phyloP scores from a whole-genome alignment of 768 basidiomycete genomes.

The Gelatoporia subvermispora region DNA sequence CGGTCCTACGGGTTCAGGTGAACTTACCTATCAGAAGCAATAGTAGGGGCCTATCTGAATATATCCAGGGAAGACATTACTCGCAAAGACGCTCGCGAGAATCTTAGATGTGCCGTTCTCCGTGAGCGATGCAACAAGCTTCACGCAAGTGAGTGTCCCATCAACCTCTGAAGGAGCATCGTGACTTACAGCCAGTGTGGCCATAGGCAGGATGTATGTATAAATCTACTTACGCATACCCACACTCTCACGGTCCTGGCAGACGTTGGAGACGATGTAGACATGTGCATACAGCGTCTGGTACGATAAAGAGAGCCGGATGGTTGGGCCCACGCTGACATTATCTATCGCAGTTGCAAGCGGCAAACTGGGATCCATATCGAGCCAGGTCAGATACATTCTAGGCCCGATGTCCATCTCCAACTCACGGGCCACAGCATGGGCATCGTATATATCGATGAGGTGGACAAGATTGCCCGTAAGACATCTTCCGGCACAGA shows the following conservation, averaged over 20 bases:
- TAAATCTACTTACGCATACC: neutral
- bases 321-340: neutral
- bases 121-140: constrained; percentile 87
- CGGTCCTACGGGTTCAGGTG: constrained; percentile 85
- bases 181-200: too few species aligned
- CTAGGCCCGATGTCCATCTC: neutral
- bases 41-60: neutral
- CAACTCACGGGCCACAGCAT: constrained; percentile 42
- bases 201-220: constrained; percentile 77
- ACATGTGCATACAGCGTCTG: constrained; percentile 82
- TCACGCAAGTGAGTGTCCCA: constrained; percentile 66
- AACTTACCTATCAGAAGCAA: constrained; percentile 7
- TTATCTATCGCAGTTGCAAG: constrained; percentile 57
- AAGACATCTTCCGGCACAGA: constrained; percentile 55
- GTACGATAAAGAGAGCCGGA: constrained; percentile 32
- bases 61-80: constrained; percentile 73
- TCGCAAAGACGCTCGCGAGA: constrained; percentile 88
- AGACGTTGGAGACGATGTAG: constrained; percentile 98
- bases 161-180: neutral
- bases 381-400: constrained; percentile 62
- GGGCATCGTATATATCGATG: constrained; percentile 96
- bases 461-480: constrained; percentile 89
- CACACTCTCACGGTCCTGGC: neutral
- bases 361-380: constrained; percentile 82
- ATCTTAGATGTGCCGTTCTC: constrained; percentile 94